Conservation (phyloP, 1,284 basidiomycete genomes). For the Thecaphora frezii region DNA sequence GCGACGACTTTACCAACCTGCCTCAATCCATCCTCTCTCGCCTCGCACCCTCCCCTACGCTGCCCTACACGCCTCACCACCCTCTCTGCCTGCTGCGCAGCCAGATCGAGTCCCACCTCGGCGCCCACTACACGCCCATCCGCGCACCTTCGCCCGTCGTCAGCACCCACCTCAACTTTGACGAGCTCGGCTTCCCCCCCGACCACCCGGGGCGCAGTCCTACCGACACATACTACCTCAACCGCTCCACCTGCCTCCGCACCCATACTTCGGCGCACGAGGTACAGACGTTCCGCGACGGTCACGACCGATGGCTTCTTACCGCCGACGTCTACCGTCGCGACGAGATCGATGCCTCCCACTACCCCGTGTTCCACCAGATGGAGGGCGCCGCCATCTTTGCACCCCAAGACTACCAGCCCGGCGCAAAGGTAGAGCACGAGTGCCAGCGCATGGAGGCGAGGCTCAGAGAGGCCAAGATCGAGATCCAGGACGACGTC, state of each 20-base stretch:
- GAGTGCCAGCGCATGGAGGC: slow-evolving; percentile 68
- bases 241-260: slow-evolving; percentile 83
- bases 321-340: slow-evolving; percentile 98
- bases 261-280: slow-evolving; percentile 98
- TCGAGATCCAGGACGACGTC: slow-evolving; percentile 83
- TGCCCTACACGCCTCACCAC: slow-evolving; percentile 77
- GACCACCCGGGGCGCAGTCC: slow-evolving; percentile 89
- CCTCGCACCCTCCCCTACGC: slow-evolving; percentile 64
- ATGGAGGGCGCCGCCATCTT: slow-evolving; percentile 92
- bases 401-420: slow-evolving; percentile 59
- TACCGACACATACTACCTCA: slow-evolving; percentile 95
- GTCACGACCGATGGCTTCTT: slow-evolving; percentile 80
- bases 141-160: slow-evolving; percentile 82
- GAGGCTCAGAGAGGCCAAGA: slow-evolving; percentile 62
- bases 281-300: slow-evolving; percentile 80
- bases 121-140: slow-evolving; percentile 57
- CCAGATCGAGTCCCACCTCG: slow-evolving; percentile 82
- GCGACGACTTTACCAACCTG: slow-evolving; percentile 81
- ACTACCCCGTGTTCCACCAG: slow-evolving; percentile 99
- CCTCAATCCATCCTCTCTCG: slow-evolving; percentile 82
- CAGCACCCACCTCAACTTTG: slow-evolving; percentile 89
- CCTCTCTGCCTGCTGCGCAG: slow-evolving; percentile 82
- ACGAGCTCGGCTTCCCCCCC: slow-evolving; percentile 86
- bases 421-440: slow-evolving; percentile 60
- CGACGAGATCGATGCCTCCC: slow-evolving; percentile 95